These are phyloP conservation scores for Lasiodiplodia theobromae DNA, from an alignment of 2,329 filamentous ascomycete genomes.

Conservation along the genomic window DNA sequence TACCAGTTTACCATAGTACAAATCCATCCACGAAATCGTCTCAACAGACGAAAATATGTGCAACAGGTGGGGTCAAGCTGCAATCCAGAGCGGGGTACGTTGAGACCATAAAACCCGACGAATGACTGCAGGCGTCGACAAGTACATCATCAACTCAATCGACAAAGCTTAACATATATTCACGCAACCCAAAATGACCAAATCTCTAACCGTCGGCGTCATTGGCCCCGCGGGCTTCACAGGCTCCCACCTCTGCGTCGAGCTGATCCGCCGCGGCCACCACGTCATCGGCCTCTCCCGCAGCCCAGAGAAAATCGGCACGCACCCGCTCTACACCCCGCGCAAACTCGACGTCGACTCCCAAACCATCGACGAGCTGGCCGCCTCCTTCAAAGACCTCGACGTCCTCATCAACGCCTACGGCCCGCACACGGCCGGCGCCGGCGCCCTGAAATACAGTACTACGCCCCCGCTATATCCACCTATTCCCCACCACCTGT, in stretches of 20 bases:
- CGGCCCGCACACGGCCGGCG: conserved; percentile 43
- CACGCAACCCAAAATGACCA: conserved; percentile 1
- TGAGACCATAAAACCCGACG: background rate
- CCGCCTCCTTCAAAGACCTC: conserved; percentile 38
- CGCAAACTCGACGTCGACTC: conserved; percentile 39
- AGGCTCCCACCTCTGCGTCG: conserved; percentile 43
- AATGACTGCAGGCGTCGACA: too few species aligned
- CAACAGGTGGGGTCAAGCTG: background rate
- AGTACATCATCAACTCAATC: too few species aligned
- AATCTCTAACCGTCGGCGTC: conserved; percentile 38
- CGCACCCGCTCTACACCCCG: conserved; percentile 41
- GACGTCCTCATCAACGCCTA: conserved; percentile 45
- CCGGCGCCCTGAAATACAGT: conserved; percentile 42
- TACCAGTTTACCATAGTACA: background rate
- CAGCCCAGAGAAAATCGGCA: conserved; percentile 42
- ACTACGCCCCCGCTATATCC: conserved; percentile 31
- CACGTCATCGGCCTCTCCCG: conserved; percentile 45
- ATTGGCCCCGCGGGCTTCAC: conserved; percentile 46
- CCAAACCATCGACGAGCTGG: conserved; percentile 37
- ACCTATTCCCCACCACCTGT: too few species aligned
- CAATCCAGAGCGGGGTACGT: background rate
- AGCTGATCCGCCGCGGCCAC: conserved; percentile 45
- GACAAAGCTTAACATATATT: background rate
- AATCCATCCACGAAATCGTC: background rate
- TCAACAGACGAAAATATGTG: background rate